Base-by-base conservation (phyloP, 176 grass and related monocot species). In the Typha latifolia region DNA sequence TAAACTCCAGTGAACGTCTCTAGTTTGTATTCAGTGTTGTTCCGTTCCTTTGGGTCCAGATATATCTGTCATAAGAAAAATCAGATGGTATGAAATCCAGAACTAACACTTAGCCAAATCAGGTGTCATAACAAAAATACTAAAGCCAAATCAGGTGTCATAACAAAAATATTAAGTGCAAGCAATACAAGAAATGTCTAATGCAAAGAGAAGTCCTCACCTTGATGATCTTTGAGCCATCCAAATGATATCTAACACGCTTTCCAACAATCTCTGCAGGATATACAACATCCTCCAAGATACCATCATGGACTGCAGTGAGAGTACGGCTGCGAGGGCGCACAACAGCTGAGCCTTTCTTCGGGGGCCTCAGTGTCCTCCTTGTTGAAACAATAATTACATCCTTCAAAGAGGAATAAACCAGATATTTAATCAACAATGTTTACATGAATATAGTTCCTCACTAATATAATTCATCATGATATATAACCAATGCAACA, bases 11-110 rank as follows among this genome's bases (percentile, higher is more conserved):
- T 71, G 72, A 85, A 99, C 53, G 89, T 94, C 77, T 99, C 95
- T 71, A 99, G 79, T 77, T 99, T 99, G 66, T 99, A 99, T 47
- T 99, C 95, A 0, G 95, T 99, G 73, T 94, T 99, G 86, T 99
- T 99, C 49, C 95, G 79, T 77, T 99, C 95, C 77, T 99, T 99
- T 0, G 86, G 95, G 79, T 94, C 89, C 74, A 99, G 72, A 75
- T 83, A 94, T 43, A 99, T 94, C 95, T 99, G 82, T 5, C 20
- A 49, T 5, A 8, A 20, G 20, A 20, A 57, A 57, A 21, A 57
- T 16, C 21, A 18, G 16, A 56, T 37, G 4, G 16, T 6, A 6
- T 56, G 7, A 7, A 56, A 15, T 57, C 4, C 51, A 13, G 6
- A 15, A n/a, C 51, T 15, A 53, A 53, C n/a, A 15, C n/a, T 53